Percentiles rank a stretch among this genome's conserved stretches.
Conservation (phyloP, 164 flowering plant genomes). For the Chimonanthus salicifolius region DNA sequence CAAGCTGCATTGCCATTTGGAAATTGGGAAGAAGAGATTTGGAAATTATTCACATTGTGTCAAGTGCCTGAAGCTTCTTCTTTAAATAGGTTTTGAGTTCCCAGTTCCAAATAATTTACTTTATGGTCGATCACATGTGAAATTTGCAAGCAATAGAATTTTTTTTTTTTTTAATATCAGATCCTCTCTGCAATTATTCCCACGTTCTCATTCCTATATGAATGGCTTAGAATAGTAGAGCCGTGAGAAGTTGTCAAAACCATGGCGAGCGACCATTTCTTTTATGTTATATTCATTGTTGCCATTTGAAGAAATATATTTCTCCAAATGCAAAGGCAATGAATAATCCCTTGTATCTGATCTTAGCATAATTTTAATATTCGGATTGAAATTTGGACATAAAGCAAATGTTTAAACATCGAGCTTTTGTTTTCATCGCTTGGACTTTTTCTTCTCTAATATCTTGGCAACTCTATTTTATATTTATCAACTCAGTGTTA, state of each 20-base stretch:
- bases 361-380: no score
- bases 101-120: neutral
- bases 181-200: conserved; percentile 52
- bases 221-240: neutral
- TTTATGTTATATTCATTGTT: conserved; percentile 1
- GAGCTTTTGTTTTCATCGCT: conserved; percentile 1
- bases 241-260: neutral
- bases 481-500: neutral
- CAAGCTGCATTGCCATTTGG: conserved; percentile 7
- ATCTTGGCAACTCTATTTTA: conserved; percentile 1
- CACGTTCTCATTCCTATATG: conserved; percentile 42
- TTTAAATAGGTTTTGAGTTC: conserved; percentile 27
- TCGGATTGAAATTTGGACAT: no score
- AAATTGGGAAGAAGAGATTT: neutral
- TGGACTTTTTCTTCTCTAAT: neutral
- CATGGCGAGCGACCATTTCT: neutral
- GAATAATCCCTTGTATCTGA: conserved; percentile 5
- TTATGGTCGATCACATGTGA: conserved; percentile 33
- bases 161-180: conserved; percentile 14
- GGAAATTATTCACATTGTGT: conserved; percentile 3
- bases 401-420: no score
- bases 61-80: neutral
- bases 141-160: conserved; percentile 22
- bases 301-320: conserved; percentile 4
- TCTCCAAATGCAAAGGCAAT: neutral